phyloP scores from a whole-genome alignment of 2,329 filamentous ascomycete genomes.

The Grosmannia serpens region DNA sequence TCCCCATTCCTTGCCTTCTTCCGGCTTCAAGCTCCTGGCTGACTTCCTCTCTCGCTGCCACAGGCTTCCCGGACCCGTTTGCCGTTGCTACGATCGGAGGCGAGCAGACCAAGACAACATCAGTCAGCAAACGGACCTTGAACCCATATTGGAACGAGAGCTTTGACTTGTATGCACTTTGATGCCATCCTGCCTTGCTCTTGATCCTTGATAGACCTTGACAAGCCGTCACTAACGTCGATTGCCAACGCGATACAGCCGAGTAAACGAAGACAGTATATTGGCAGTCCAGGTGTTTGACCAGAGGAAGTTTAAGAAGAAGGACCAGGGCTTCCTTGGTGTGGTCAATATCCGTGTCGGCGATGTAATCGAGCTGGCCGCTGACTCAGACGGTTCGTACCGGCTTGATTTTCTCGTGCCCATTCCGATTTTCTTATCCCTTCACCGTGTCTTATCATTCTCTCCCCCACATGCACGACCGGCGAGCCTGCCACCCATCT shows the following conservation, averaged over 20 bases:
- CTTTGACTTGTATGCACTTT: constrained; percentile 75
- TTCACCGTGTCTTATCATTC: neutral
- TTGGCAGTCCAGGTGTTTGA: constrained; percentile 97
- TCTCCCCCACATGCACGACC: constrained; percentile 1
- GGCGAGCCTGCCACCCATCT: constrained; percentile 4
- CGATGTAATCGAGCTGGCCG: constrained; percentile 81
- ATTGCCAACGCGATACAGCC: constrained; percentile 39
- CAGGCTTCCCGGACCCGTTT: constrained; percentile 95
- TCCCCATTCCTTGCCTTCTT: neutral
- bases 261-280: constrained; percentile 89
- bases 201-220: constrained; percentile 12
- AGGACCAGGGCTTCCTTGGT: constrained; percentile 96
- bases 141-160: constrained; percentile 99
- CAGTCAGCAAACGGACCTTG: constrained; percentile 91
- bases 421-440: constrained; percentile 6
- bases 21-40: neutral
- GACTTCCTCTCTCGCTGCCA: neutral
- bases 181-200: constrained; percentile 9
- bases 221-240: neutral
- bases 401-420: neutral
- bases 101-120: constrained; percentile 97
- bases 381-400: constrained; percentile 72
- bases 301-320: constrained; percentile 99
- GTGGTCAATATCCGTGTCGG: constrained; percentile 96
- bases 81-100: constrained; percentile 94